phyloP scores from a whole-genome alignment of 139 green algal genomes.

The Edaphochlamys debaryana region DNA sequence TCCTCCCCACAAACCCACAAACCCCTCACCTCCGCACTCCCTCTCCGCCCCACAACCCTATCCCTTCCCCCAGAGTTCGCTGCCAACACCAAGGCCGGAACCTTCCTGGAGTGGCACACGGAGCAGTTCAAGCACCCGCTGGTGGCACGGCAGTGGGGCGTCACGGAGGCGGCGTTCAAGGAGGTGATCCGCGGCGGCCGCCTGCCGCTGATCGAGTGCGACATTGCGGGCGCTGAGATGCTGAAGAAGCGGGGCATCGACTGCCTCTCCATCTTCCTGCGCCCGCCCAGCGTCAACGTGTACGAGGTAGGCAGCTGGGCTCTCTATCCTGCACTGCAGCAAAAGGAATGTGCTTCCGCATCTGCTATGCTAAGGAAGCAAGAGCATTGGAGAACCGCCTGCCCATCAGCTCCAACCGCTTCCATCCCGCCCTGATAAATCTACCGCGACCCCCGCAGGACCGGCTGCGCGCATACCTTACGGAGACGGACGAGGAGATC shows the following conservation, averaged over 20 bases:
- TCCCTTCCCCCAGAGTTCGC: conserved; percentile 50
- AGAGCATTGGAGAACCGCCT: no score
- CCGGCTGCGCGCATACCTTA: conserved; percentile 49
- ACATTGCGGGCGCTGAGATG: conserved; percentile 58
- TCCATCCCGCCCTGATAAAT: no score
- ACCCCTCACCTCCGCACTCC: background rate
- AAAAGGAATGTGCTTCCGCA: background rate
- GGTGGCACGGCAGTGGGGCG: conserved; percentile 49
- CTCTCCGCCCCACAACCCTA: background rate
- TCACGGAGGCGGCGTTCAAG: conserved; percentile 49
- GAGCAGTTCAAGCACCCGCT: conserved; percentile 70
- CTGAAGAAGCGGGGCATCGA: conserved; percentile 64
- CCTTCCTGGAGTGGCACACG: conserved; percentile 53
- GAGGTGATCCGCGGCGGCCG: conserved; percentile 60
- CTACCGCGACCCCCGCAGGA: no score
- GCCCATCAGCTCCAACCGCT: background rate
- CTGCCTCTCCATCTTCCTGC: conserved; percentile 76
- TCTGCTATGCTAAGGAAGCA: no score
- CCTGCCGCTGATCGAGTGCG: conserved; percentile 70
- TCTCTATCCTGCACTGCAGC: no score
- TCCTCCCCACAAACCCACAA: background rate
- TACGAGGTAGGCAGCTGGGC: conserved; percentile 55
- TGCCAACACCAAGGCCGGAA: conserved; percentile 12
- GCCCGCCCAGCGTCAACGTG: conserved; percentile 55
- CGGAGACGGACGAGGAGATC: conserved; percentile 66